Conservation (phyloP, 169 alveolate species). For the Theileria annulata region DNA sequence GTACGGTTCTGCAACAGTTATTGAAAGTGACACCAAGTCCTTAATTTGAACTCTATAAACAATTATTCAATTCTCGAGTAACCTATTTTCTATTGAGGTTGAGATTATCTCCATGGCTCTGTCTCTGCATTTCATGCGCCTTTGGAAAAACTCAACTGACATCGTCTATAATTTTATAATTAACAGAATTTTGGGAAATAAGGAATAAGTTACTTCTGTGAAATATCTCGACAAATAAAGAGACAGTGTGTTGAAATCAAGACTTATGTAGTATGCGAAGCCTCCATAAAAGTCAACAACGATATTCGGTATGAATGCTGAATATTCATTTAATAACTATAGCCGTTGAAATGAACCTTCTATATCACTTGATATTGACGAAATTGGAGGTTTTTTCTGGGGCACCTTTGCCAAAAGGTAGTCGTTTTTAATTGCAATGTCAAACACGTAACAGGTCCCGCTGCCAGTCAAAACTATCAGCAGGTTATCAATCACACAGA, state of each 20-base stretch:
- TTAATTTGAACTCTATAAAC: constrained; percentile 10
- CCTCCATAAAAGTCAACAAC: constrained; percentile 62
- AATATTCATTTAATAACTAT: background rate
- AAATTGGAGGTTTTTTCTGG: constrained; percentile 48
- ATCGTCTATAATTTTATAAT: constrained; percentile 10
- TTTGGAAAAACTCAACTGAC: constrained; percentile 45
- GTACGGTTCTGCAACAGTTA: constrained; percentile 30
- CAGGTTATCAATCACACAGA: constrained; percentile 42
- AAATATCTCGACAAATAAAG: constrained; percentile 31
- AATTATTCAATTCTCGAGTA: background rate
- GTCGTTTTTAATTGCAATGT: constrained; percentile 39
- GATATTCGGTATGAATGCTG: constrained; percentile 54
- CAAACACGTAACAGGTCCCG: constrained; percentile 42
- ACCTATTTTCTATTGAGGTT: constrained; percentile 41
- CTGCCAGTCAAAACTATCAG: constrained; percentile 43
- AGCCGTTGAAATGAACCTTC: constrained; percentile 22
- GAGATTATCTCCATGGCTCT: constrained; percentile 43
- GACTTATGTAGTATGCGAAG: constrained; percentile 34
- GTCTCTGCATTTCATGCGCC: constrained; percentile 31
- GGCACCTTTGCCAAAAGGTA: constrained; percentile 42
- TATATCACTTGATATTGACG: constrained; percentile 51
- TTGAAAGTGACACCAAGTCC: constrained; percentile 16
- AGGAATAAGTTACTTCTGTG: constrained; percentile 22
- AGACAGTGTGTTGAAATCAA: constrained; percentile 47
- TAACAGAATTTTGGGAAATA: background rate